Conservation (phyloP, 2,329 filamentous ascomycete genomes). For the Blastomyces gilchristii region DNA sequence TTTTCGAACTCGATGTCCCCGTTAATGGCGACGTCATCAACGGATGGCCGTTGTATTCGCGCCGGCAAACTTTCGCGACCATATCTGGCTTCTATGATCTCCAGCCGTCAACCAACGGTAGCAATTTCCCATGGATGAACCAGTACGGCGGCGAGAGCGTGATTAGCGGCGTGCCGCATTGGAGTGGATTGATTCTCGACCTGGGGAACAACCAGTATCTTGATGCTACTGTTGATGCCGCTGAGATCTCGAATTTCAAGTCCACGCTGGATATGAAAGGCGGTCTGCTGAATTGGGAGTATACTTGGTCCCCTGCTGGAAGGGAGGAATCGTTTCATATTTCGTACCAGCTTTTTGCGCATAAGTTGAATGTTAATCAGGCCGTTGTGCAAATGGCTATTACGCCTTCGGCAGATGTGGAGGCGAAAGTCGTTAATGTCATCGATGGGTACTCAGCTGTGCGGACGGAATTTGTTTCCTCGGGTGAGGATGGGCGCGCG, state of each 20-base stretch:
- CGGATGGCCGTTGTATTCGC: constrained; percentile 58
- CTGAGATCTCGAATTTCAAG: constrained; percentile 50
- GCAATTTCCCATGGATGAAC: constrained; percentile 58
- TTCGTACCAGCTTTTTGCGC: constrained; percentile 55
- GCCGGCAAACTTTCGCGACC: constrained; percentile 55
- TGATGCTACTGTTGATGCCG: constrained; percentile 50
- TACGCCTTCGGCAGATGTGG: constrained; percentile 42
- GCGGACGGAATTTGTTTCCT: constrained; percentile 49
- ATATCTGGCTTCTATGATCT: constrained; percentile 57
- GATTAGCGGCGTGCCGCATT: constrained; percentile 61
- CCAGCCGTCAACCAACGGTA: constrained; percentile 48
- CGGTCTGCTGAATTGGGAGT: constrained; percentile 55
- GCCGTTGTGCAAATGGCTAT: constrained; percentile 52
- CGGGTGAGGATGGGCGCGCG: constrained; percentile 44
- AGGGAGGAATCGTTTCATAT: constrained; percentile 45
- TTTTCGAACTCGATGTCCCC: constrained; percentile 49
- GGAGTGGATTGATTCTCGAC: constrained; percentile 50
- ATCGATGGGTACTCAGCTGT: constrained; percentile 60
- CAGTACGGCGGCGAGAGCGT: constrained; percentile 62
- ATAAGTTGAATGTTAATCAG: constrained; percentile 53
- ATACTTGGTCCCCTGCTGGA: constrained; percentile 52
- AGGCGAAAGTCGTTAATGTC: constrained; percentile 54
- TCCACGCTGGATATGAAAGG: constrained; percentile 53
- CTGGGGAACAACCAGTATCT: constrained; percentile 45
- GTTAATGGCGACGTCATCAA: constrained; percentile 46